Evolutionary conservation across 345 rosid species (phyloP).

Genomic region (Populus simonii): DNA sequence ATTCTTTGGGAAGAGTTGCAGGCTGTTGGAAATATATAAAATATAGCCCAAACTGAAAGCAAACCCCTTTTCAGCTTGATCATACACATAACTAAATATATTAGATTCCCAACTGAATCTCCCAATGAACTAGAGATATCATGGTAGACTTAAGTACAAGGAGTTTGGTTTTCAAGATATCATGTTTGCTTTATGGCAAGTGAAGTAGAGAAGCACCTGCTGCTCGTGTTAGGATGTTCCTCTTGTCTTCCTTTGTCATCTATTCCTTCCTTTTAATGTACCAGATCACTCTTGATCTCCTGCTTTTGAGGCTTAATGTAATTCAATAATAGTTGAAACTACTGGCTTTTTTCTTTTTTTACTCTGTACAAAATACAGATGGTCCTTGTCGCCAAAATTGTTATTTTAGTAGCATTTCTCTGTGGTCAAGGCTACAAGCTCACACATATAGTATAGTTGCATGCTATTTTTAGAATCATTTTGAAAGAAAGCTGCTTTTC

Average conservation of each 20-base stretch:
- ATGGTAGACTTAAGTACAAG: constrained; percentile 27
- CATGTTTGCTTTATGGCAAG: constrained; percentile 12
- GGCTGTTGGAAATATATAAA: constrained; percentile 26
- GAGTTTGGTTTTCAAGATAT: constrained; percentile 29
- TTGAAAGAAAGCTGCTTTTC: constrained; percentile 21
- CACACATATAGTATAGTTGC: constrained; percentile 20
- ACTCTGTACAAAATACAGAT: constrained; percentile 35
- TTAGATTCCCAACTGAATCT: constrained; percentile 32
- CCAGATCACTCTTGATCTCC: constrained; percentile 18
- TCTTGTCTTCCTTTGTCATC: constrained; percentile 3
- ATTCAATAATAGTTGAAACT: constrained; percentile 17
- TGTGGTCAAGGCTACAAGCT: constrained; percentile 11
- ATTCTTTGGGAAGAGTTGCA: constrained; percentile 32
- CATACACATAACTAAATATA: constrained; percentile 20
- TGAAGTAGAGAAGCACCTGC: not conserved
- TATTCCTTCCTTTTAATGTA: not conserved
- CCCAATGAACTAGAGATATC: constrained; percentile 24
- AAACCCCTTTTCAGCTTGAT: constrained; percentile 30
- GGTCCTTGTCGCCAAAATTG: constrained; percentile 23
- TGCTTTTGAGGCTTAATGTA: constrained; percentile 27
- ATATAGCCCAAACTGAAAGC: constrained; percentile 26
- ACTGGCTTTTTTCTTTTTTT: constrained; percentile 19
- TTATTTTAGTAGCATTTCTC: constrained; percentile 21
- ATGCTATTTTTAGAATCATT: constrained; percentile 34
- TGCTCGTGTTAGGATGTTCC: constrained; percentile 15